phyloP scores from a whole-genome alignment of 2,329 filamentous ascomycete species.

The Fusarium paranaense region DNA sequence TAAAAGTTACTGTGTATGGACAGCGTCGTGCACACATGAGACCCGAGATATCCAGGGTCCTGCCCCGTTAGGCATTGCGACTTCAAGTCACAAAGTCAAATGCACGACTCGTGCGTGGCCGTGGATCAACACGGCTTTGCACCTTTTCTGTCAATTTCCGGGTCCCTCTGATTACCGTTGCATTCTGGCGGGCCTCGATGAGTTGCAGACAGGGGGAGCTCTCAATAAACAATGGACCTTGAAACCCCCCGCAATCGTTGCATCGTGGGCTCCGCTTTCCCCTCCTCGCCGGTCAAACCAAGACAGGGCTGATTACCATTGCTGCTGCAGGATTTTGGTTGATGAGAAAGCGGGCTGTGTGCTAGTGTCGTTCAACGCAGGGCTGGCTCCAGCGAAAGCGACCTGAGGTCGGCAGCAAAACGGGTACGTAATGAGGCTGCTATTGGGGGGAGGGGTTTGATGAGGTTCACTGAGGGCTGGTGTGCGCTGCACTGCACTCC shows the following conservation, averaged over 20 bases:
- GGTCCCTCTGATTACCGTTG: constrained; percentile 39
- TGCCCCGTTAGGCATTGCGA: constrained; percentile 32
- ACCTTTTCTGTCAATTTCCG: constrained; percentile 27
- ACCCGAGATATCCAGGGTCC: constrained; percentile 36
- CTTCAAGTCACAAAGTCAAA: constrained; percentile 4
- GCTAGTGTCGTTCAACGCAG: background rate
- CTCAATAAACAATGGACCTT: constrained; percentile 21
- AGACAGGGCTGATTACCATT: constrained; percentile 29
- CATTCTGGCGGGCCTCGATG: constrained; percentile 35
- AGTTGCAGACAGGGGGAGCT: constrained; percentile 34
- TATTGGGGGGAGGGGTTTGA: constrained; percentile 21
- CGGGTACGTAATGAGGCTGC: constrained; percentile 37
- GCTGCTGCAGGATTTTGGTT: constrained; percentile 6
- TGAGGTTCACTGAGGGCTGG: constrained; percentile 9
- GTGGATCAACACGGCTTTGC: constrained; percentile 14
- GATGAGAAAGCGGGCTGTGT: constrained; percentile 5
- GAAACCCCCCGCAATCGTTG: constrained; percentile 27
- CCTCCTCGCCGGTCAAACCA: constrained; percentile 38
- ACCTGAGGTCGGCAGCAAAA: constrained; percentile 13
- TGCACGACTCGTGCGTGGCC: constrained; percentile 29
- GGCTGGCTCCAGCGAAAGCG: background rate
- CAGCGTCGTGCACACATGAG: constrained; percentile 13
- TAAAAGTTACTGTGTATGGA: constrained; percentile 26
- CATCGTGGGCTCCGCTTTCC: constrained; percentile 33
- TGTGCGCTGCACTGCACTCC: background rate